These are phyloP conservation scores for Wickerhamiella alocasiicola DNA, from an alignment of 805 yeast genomes.

Conservation along the genomic window DNA sequence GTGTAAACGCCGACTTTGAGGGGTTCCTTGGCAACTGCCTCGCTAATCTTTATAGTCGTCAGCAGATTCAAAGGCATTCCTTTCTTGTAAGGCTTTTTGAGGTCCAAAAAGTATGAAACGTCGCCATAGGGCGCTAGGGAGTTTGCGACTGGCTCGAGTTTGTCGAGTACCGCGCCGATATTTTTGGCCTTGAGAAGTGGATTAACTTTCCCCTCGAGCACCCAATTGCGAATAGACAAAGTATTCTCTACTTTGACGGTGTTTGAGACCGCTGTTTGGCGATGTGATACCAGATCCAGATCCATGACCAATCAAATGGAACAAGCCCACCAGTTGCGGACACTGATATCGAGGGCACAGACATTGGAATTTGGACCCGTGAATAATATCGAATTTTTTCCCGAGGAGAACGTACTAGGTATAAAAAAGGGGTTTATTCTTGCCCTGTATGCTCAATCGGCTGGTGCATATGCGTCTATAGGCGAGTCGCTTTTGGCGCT, in stretches of 20 bases:
- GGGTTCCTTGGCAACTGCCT: slow-evolving; percentile 14
- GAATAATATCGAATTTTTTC: slow-evolving; percentile 6
- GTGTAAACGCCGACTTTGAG: slow-evolving; percentile 12
- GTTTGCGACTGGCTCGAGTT: slow-evolving; percentile 20
- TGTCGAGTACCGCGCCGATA: slow-evolving; percentile 19
- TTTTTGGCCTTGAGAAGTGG: slow-evolving; percentile 21
- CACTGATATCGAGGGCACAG: not conserved
- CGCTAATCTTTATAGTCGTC: slow-evolving; percentile 8
- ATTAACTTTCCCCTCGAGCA: slow-evolving; percentile 22
- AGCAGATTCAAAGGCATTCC: slow-evolving; percentile 5
- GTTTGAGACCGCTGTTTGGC: slow-evolving; percentile 22
- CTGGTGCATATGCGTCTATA: not conserved
- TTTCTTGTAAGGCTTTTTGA: slow-evolving; percentile 4
- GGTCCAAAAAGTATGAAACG: slow-evolving; percentile 12
- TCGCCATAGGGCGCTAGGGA: slow-evolving; percentile 18
- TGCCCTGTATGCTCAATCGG: slow-evolving; percentile 14
- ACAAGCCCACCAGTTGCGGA: slow-evolving; percentile 10
- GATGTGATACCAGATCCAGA: slow-evolving; percentile 20
- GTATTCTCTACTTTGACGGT: slow-evolving; percentile 24
- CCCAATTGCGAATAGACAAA: slow-evolving; percentile 20
- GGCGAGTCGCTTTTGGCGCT: slow-evolving; percentile 19
- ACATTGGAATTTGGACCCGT: slow-evolving; percentile 11
- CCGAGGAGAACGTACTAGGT: slow-evolving; percentile 21
- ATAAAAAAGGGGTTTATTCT: slow-evolving; percentile 15
- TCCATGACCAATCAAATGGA: slow-evolving; percentile 14